A percentile compares a stretch with the other conserved stretches of the same genome.
Conservation (phyloP, 106 monocot species). For the Vanilla planifolia region DNA sequence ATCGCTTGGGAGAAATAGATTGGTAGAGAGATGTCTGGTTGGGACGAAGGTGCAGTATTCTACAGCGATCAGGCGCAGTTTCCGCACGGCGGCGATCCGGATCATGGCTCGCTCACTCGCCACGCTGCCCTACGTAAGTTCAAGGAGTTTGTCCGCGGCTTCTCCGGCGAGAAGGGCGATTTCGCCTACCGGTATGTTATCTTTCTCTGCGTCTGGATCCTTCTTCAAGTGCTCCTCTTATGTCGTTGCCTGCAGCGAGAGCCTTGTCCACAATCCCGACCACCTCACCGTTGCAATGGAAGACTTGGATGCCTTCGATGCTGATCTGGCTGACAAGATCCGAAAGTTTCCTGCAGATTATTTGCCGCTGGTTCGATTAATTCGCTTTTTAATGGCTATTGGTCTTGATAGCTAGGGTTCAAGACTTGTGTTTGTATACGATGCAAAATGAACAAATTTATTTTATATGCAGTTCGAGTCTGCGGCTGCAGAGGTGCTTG, state of each 20-base stretch:
- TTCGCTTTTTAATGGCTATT: neutral
- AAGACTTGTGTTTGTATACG: slow-evolving; percentile 1
- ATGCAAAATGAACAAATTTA: neutral
- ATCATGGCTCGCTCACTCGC: slow-evolving; percentile 53
- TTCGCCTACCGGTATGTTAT: slow-evolving; percentile 71
- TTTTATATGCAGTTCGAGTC: slow-evolving; percentile 59
- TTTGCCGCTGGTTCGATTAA: slow-evolving; percentile 57
- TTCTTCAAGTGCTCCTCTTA: neutral
- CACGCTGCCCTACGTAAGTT: slow-evolving; percentile 96
- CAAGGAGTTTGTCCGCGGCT: slow-evolving; percentile 95
- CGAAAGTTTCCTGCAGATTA: slow-evolving; percentile 78
- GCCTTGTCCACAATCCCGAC: slow-evolving; percentile 64
- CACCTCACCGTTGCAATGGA: slow-evolving; percentile 78
- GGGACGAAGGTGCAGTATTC: slow-evolving; percentile 94
- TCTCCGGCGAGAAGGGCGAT: slow-evolving; percentile 64
- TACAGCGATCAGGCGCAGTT: slow-evolving; percentile 99
- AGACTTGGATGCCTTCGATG: slow-evolving; percentile 81
- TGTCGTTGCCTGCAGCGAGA: slow-evolving; percentile 41
- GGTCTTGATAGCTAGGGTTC: neutral
- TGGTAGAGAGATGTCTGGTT: slow-evolving; percentile 72
- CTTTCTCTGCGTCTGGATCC: neutral
- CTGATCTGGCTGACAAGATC: slow-evolving; percentile 81
- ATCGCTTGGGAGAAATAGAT: slow-evolving; percentile 3
- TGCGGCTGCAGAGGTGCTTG: slow-evolving; percentile 89
- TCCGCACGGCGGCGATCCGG: slow-evolving; percentile 71